Evolutionary conservation across 148 eudicot genomes (phyloP).

Genomic region (Dianthus caryophyllus): DNA sequence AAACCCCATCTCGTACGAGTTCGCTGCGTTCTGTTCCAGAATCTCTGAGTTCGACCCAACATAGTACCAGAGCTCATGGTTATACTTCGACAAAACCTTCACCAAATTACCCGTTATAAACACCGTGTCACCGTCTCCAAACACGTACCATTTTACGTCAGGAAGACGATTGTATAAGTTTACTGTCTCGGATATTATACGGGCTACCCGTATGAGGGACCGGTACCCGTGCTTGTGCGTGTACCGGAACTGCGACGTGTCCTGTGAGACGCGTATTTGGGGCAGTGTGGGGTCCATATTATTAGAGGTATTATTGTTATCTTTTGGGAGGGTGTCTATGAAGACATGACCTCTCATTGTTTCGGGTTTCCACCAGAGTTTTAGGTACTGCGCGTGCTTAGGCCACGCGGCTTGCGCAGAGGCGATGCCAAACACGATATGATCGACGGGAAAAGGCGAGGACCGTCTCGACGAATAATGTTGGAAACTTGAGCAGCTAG

Average conservation of each 20-base stretch:
- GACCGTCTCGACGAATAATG: conserved; percentile 19
- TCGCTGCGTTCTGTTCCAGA: conserved; percentile 37
- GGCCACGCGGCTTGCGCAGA: conserved; percentile 45
- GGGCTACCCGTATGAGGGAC: conserved; percentile 56
- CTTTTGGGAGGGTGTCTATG: conserved; percentile 31
- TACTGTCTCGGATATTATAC: conserved; percentile 59
- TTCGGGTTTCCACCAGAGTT: conserved; percentile 66
- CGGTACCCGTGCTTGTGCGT: conserved; percentile 47
- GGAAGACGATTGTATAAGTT: conserved; percentile 42
- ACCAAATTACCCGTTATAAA: conserved; percentile 63
- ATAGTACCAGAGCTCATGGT: conserved; percentile 60
- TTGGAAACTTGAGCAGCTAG: conserved; percentile 12
- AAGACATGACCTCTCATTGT: conserved; percentile 63
- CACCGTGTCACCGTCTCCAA: conserved; percentile 78
- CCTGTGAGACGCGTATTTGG: conserved; percentile 46
- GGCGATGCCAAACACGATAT: conserved; percentile 62
- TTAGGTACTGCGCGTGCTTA: conserved; percentile 36
- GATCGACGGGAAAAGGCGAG: conserved; percentile 33
- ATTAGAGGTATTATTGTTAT: background rate
- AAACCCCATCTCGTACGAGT: conserved; percentile 64
- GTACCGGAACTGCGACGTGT: conserved; percentile 46
- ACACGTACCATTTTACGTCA: conserved; percentile 69
- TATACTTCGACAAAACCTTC: conserved; percentile 60
- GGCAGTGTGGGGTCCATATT: conserved; percentile 32
- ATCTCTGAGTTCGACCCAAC: conserved; percentile 69